Evolutionary conservation across 768 basidiomycete species (phyloP), one percentile per base, ranked within the genome.

Genomic region (Tylopilus plumbeoviolaceoides): DNA sequence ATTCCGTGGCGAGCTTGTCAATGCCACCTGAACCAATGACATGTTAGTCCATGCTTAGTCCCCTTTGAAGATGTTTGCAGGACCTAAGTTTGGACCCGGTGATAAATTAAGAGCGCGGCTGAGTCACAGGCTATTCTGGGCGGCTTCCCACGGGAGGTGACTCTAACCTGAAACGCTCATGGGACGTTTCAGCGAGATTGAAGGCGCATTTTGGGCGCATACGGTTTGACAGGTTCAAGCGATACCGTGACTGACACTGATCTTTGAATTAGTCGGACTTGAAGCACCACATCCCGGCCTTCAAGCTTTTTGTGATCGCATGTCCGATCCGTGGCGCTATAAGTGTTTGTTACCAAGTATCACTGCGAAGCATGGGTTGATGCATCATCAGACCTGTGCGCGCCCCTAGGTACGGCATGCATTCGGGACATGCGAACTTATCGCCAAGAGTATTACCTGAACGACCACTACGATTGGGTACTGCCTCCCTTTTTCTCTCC

Each of bases 361-460:
- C 21, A n/a, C n/a, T n/a, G n/a, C n/a, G n/a, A n/a, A n/a, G n/a
- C n/a, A n/a, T n/a, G n/a, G n/a, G n/a, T n/a, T n/a, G n/a, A n/a
- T n/a, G n/a, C n/a, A n/a, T n/a, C 42, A 55, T 48, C 53, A 56
- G 14, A 45, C 46, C 41, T 31, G 49, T 47, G 58, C 25, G 21
- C 35, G 25, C 36, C 20, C 14, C 12, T 33, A 30, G 31, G n/a
- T 21, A 53, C 46, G 27, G 42, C 56, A 48, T 25, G 23, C 45
- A 55, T 48, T n/a, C 48, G 39, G n/a, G 21, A 20, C 47, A 38
- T 36, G 36, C 11, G 36, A 36, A 15, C 33, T 2, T 23, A 35
- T 35, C n/a, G 7, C 36, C n/a, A 18, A n/a, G 36, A 17, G 36
- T 10, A 21, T 23, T 15, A 27, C 21, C n/a, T 28, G 10, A 28